A percentile compares a stretch with the other conserved stretches of the same genome.
phyloP scores from a whole-genome alignment of 2,329 filamentous ascomycete genomes.

The Thielaviopsis ethacetica region DNA sequence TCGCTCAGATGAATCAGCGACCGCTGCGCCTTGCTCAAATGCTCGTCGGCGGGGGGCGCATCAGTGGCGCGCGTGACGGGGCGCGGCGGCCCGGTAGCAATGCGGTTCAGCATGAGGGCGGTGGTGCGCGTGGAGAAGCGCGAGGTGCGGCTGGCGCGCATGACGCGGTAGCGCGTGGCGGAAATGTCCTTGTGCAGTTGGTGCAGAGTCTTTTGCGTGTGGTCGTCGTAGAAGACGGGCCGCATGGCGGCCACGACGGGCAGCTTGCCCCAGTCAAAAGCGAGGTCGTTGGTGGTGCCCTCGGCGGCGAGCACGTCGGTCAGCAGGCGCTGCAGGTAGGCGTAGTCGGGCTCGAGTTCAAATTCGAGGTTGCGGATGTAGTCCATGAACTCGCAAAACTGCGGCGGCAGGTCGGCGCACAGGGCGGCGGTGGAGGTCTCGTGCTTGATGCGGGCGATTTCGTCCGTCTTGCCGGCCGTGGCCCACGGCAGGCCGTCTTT shows the following conservation, averaged over 20 bases:
- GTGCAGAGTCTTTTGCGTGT: not conserved
- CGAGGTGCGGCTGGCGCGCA: not conserved
- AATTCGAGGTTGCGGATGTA: slow-evolving; percentile 7
- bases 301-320: not conserved
- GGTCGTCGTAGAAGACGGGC: slow-evolving; percentile 5
- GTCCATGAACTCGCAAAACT: slow-evolving; percentile 8
- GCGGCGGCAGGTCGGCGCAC: slow-evolving; percentile 4
- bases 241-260: slow-evolving; percentile 3
- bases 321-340: slow-evolving; percentile 7
- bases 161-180: slow-evolving; percentile 4
- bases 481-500: slow-evolving; percentile 9
- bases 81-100: not conserved
- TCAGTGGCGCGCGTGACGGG: not conserved
- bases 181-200: slow-evolving; percentile 5
- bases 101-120: not conserved
- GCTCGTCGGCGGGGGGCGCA: slow-evolving; percentile 7
- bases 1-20: slow-evolving; percentile 4
- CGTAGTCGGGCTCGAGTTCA: slow-evolving; percentile 8
- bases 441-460: slow-evolving; percentile 6
- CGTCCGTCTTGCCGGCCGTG: slow-evolving; percentile 2
- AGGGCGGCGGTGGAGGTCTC: slow-evolving; percentile 2
- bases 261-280: slow-evolving; percentile 7
- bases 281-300: slow-evolving; percentile 4
- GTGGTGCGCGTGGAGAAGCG: not conserved
- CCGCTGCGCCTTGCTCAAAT: slow-evolving; percentile 9